A percentile compares a stretch with the other conserved stretches of the same genome.
phyloP scores from a whole-genome alignment of 1,284 basidiomycete genomes.

The Marasmius sp. region DNA sequence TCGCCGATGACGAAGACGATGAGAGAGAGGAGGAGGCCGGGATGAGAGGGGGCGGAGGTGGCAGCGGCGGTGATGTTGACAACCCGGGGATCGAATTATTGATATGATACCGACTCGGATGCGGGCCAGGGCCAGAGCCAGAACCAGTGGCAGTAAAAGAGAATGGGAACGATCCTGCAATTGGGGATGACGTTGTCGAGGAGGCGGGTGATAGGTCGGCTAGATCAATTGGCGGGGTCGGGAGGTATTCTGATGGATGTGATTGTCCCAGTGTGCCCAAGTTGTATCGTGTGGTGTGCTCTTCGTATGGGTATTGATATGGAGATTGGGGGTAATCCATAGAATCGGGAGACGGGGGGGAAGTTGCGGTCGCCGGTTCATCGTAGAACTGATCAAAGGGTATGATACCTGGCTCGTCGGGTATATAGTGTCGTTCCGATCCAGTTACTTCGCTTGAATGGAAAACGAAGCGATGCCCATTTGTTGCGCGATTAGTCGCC shows the following conservation, averaged over 20 bases:
- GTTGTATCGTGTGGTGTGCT: neutral
- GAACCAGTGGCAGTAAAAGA: neutral
- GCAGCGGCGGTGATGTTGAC: neutral
- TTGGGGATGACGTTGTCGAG: conserved; percentile 24
- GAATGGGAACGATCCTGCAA: conserved; percentile 24
- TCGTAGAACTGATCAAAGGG: conserved; percentile 31
- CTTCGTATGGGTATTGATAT: neutral
- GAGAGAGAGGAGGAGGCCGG: conserved; percentile 7
- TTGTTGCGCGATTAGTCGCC: conserved; percentile 67
- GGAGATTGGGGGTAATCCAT: neutral
- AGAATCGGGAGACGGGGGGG: conserved; percentile 19
- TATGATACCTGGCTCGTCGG: conserved; percentile 68
- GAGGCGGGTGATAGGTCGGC: conserved; percentile 26
- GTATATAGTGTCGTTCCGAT: conserved; percentile 69
- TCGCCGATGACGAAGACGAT: no score
- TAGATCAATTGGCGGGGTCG: conserved; percentile 40
- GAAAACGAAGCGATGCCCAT: conserved; percentile 88
- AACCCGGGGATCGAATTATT: neutral
- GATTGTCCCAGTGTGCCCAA: neutral
- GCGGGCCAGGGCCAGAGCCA: neutral
- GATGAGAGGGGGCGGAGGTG: conserved; percentile 14
- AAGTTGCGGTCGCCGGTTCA: conserved; percentile 5
- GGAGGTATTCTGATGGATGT: conserved; percentile 31
- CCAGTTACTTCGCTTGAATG: conserved; percentile 77
- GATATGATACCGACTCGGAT: neutral